Conservation (phyloP, 371 early-diverging fungal species). For the Rhizoclosmatium hyalinum region DNA sequence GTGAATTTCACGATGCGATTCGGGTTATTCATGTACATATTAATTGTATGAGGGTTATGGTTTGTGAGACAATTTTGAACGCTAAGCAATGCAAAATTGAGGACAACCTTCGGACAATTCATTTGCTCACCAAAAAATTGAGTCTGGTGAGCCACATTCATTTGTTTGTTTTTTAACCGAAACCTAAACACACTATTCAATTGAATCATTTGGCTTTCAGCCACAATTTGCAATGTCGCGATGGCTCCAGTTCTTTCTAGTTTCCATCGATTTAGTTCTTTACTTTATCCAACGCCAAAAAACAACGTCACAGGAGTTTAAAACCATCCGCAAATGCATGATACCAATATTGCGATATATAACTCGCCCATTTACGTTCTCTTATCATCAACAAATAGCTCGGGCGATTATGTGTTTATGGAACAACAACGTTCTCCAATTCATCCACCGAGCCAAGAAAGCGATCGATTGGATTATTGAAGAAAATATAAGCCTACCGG, state of each 20-base stretch:
- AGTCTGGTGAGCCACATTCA: not conserved
- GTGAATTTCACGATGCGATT: not conserved
- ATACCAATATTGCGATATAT: not conserved
- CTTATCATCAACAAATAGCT: not conserved
- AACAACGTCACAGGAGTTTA: not conserved
- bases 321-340: not conserved
- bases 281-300: not conserved
- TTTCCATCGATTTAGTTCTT: not conserved
- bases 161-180: not conserved
- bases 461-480: not conserved
- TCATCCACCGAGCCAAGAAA: not conserved
- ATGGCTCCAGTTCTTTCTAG: not conserved
- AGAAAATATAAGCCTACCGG: not conserved
- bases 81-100: not conserved
- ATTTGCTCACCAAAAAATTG: not conserved
- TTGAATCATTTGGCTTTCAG: not conserved
- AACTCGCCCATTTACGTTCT: not conserved
- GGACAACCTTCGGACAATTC: not conserved
- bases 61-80: not conserved
- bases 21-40: not conserved
- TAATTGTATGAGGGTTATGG: not conserved
- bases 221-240: not conserved
- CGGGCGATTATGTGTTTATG: not conserved
- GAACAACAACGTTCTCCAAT: not conserved
- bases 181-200: no score